Evolutionary conservation across 225 moss, liverwort and hornwort genomes (phyloP), one percentile per base, ranked within the genome.

Genomic region (Physcomitrium patens): DNA sequence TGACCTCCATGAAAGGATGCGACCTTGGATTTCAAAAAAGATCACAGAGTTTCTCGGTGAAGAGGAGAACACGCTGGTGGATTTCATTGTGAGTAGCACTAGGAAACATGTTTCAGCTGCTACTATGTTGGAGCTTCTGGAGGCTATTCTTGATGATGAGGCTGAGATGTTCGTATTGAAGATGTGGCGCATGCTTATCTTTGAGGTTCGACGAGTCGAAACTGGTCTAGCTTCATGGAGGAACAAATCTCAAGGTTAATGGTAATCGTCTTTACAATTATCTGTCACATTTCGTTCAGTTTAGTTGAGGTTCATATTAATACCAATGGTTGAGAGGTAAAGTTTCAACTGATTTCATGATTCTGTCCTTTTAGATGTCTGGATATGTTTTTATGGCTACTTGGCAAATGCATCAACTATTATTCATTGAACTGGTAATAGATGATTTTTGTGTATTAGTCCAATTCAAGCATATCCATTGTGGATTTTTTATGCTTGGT

Each of bases 141-240:
- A 94, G 76, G 77, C 88, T 5, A 94, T 97, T 79, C 79, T 97
- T 69, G 96, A 94, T 71, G 96, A 97, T 48, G 96, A 97, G 82
- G 96, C 94, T 27, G 96, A 97, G 65, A 92, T 97, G 80, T 97
- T 97, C 76, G 92, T 97, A 10, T 78, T 97, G 56, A 97, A 97
- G 83, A 94, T 97, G 94, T 97, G 96, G 96, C 92, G 94, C 19
- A 97, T 97, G 96, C 85, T 97, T 85, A 97, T 94, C 53, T 97
- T 97, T 72, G 94, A 97, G 74, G 89, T 97, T 44, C 86, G 94
- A 50, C 91, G 92, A 71, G 92, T 97, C 81, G 94, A 97, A 84
- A 97, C 91, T 13, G 94, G 96, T 67, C 89, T 97, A 66, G 96
- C 89, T 75, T 71, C 82, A 54, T 79, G 77, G 65, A 85, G 72